phyloP scores from a whole-genome alignment of 306 rosid genomes.

The Sphenostylis stenocarpa region DNA sequence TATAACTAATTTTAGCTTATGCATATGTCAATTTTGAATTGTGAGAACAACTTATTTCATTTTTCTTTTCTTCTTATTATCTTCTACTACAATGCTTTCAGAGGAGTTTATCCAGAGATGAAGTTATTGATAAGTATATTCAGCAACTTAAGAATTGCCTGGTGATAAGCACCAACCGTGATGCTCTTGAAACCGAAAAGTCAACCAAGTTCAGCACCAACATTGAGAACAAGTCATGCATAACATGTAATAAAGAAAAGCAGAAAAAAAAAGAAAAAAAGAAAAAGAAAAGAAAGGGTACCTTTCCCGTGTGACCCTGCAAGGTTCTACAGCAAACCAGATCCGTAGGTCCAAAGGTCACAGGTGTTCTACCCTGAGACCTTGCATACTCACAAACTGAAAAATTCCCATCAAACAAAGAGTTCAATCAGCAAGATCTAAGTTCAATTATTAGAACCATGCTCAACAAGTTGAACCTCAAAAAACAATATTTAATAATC shows the following conservation, averaged over 20 bases:
- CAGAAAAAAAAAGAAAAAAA: no score
- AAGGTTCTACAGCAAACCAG: conserved; percentile 87
- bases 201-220: background rate
- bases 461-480: background rate
- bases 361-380: conserved; percentile 66
- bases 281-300: background rate
- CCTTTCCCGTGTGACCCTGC: conserved; percentile 90
- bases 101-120: background rate
- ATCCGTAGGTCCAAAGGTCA: conserved; percentile 79
- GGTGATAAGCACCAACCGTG: background rate
- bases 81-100: background rate
- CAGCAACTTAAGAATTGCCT: background rate
- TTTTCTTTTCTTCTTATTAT: background rate
- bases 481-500: background rate
- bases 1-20: background rate
- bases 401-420: conserved; percentile 24
- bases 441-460: background rate
- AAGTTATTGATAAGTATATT: background rate
- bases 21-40: background rate
- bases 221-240: background rate
- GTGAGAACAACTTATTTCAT: background rate
- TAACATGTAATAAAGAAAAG: background rate
- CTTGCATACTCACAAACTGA: conserved; percentile 64
- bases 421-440: conserved; percentile 42
- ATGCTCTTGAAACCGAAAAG: background rate